These are phyloP conservation scores for Detonula confervacea DNA, from an alignment of 352 stramenopile species.

Conservation along the genomic window DNA sequence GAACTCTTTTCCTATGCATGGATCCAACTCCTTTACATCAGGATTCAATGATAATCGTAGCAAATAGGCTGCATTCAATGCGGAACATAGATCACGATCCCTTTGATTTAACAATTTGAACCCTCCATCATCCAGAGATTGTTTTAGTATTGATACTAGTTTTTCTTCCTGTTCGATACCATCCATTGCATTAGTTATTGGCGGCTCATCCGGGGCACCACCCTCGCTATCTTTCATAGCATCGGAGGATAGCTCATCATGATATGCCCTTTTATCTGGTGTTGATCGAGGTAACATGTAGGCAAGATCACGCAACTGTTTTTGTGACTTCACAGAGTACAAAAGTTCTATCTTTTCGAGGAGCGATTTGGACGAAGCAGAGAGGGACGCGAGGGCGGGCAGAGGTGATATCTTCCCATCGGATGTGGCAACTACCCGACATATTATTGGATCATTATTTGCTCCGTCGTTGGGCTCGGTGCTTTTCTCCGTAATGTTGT, in stretches of 20 bases:
- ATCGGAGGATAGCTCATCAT: conserved; percentile 22
- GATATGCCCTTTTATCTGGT: not conserved
- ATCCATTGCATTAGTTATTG: not conserved
- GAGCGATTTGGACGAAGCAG: conserved; percentile 38
- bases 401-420: conserved; percentile 53
- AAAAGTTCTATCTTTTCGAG: conserved; percentile 51
- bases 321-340: conserved; percentile 47
- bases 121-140: conserved; percentile 78
- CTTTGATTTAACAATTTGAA: conserved; percentile 71
- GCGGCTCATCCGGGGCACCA: not conserved
- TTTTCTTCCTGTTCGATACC: conserved; percentile 33
- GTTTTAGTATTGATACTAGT: conserved; percentile 52
- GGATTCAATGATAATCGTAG: conserved; percentile 76
- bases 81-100: conserved; percentile 80
- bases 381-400: conserved; percentile 21
- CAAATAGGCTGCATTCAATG: conserved; percentile 84
- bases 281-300: conserved; percentile 35
- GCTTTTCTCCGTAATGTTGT: not conserved
- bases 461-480: not conserved
- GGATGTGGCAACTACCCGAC: conserved; percentile 47
- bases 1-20: conserved; percentile 68
- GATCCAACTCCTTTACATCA: conserved; percentile 71
- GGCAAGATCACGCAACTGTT: conserved; percentile 34
- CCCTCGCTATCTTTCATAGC: not conserved
- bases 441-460: conserved; percentile 28